These are phyloP conservation scores for Peribolospora baueri DNA, from an alignment of 768 basidiomycete genomes.

Conservation along the genomic window DNA sequence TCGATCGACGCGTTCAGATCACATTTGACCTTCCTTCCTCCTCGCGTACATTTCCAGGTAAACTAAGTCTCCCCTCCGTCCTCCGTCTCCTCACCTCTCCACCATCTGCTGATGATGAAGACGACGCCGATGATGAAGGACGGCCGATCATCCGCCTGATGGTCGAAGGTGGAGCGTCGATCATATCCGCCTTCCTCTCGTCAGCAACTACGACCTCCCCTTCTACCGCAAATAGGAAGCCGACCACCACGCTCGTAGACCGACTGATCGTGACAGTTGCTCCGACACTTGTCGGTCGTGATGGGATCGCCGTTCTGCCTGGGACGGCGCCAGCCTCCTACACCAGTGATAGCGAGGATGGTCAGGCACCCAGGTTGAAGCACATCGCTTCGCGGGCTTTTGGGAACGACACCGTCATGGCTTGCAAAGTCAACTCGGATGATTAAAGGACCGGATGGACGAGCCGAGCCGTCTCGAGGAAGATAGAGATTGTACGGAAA, in stretches of 20 bases:
- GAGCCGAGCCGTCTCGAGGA: neutral
- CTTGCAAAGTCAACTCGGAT: slow-evolving; percentile 5
- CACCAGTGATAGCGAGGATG: neutral
- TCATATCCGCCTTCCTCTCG: slow-evolving; percentile 50
- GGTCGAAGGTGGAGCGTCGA: slow-evolving; percentile 78
- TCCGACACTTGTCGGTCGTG: slow-evolving; percentile 49
- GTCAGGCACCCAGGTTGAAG: neutral
- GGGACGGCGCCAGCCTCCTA: neutral
- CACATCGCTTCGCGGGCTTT: neutral
- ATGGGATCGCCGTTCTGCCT: slow-evolving; percentile 4
- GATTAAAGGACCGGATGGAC: neutral
- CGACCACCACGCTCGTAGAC: slow-evolving; percentile 30
- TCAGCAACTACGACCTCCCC: slow-evolving; percentile 6
- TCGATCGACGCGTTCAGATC: neutral
- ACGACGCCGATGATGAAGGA: slow-evolving; percentile 9
- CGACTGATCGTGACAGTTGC: slow-evolving; percentile 61
- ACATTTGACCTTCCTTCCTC: neutral
- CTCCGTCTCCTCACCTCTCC: neutral
- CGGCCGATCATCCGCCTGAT: slow-evolving; percentile 38
- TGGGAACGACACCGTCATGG: slow-evolving; percentile 4
- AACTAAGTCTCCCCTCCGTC: neutral
- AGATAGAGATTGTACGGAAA: neutral
- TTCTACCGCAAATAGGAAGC: neutral
- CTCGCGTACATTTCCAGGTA: neutral
- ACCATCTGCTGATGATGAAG: neutral